These are phyloP conservation scores for Cornus controversa DNA, from an alignment of 148 eudicot genomes.

Conservation along the genomic window DNA sequence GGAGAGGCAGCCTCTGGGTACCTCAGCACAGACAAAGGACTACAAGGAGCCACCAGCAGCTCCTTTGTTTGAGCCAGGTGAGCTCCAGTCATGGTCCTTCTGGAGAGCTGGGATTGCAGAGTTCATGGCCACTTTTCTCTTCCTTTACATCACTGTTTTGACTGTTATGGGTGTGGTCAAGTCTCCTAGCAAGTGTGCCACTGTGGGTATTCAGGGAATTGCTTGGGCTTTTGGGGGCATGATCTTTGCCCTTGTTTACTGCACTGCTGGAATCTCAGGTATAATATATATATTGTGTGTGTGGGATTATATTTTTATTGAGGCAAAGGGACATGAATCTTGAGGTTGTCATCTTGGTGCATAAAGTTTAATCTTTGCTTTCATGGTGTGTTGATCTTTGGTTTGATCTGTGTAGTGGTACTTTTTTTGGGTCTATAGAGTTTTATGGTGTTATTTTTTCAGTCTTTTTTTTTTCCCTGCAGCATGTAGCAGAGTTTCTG, in stretches of 20 bases:
- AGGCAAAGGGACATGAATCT: no score
- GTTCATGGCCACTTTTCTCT: slow-evolving; percentile 44
- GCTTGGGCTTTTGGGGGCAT: slow-evolving; percentile 63
- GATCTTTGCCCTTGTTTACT: slow-evolving; percentile 58
- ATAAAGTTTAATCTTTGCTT: no score
- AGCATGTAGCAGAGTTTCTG: not conserved
- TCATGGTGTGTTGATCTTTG: not conserved
- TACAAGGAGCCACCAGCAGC: slow-evolving; percentile 51
- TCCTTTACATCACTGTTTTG: slow-evolving; percentile 40
- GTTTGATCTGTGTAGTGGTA: no score
- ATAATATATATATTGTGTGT: not conserved
- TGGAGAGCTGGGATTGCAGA: slow-evolving; percentile 61
- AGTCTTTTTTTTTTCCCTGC: not conserved
- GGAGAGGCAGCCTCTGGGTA: slow-evolving; percentile 42
- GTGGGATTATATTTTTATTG: no score
- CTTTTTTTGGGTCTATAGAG: no score
- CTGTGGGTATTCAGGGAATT: slow-evolving; percentile 49
- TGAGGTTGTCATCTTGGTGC: no score
- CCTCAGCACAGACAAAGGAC: slow-evolving; percentile 47
- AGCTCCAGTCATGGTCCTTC: slow-evolving; percentile 45
- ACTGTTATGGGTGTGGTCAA: slow-evolving; percentile 49
- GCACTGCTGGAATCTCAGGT: slow-evolving; percentile 49
- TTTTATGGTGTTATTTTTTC: no score
- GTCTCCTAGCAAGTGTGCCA: slow-evolving; percentile 27
- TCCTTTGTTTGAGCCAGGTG: slow-evolving; percentile 47